Conservation (phyloP, 306 rosid genomes). For the Corylus heterophylla region DNA sequence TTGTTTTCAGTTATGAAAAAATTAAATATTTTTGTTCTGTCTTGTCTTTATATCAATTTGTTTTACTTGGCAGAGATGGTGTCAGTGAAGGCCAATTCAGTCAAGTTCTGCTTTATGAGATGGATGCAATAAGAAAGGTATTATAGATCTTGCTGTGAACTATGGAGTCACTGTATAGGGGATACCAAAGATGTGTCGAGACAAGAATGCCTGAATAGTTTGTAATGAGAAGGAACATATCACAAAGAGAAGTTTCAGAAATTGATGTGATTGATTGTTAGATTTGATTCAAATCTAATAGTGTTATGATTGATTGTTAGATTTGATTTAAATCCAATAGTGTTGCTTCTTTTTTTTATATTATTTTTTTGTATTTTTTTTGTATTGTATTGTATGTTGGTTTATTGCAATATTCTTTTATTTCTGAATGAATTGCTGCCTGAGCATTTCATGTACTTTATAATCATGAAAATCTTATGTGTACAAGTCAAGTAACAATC, state of each 20-base stretch:
- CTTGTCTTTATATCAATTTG: neutral
- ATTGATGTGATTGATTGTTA: neutral
- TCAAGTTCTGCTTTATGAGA: slow-evolving; percentile 74
- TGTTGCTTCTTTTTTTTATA: neutral
- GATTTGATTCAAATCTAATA: neutral
- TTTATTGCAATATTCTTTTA: neutral
- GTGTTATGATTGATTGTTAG: neutral
- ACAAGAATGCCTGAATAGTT: neutral
- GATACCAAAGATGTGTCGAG: neutral
- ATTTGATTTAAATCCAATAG: too few species aligned
- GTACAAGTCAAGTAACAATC: too few species aligned
- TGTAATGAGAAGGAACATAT: neutral
- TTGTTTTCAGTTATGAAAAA: neutral
- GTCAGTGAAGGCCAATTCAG: slow-evolving; percentile 82
- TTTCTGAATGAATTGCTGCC: neutral
- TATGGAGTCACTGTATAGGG: neutral
- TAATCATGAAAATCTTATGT: too few species aligned
- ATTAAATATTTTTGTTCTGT: too few species aligned
- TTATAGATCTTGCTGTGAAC: neutral
- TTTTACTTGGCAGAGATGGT: slow-evolving; percentile 64
- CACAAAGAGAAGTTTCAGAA: neutral
- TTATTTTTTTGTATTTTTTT: too few species aligned
- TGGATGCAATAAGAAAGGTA: slow-evolving; percentile 87
- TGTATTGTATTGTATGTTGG: neutral
- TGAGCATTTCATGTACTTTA: neutral